These are phyloP conservation scores for Hortaea sp. DNA, from an alignment of 2,329 filamentous ascomycete species.

Conservation along the genomic window DNA sequence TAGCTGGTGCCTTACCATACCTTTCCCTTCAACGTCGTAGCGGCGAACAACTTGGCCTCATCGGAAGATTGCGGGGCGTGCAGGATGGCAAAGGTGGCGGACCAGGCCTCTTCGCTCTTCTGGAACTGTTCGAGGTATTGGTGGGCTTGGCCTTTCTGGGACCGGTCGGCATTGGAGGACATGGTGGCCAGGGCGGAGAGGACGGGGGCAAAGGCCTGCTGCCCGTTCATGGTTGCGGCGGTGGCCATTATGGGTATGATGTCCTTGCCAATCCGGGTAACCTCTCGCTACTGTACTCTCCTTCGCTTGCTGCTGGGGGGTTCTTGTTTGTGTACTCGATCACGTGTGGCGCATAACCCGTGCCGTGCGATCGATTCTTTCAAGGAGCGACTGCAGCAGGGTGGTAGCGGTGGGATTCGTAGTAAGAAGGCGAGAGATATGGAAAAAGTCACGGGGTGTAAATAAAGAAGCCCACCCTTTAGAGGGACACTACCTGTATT, in stretches of 20 bases:
- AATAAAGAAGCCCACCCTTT: no score
- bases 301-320: no score
- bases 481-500: no score
- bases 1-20: constrained; percentile 39
- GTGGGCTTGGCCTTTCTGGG: constrained; percentile 81
- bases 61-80: constrained; percentile 65
- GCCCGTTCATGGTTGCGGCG: constrained; percentile 38
- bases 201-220: constrained; percentile 72
- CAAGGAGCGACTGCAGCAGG: no score
- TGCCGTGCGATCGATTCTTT: no score
- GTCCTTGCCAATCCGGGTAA: no score
- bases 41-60: constrained; percentile 88
- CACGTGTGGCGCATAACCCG: no score
- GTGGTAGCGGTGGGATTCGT: no score
- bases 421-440: no score
- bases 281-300: no score
- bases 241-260: constrained; percentile 18
- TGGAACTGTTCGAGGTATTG: constrained; percentile 90
- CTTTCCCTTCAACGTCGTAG: constrained; percentile 96
- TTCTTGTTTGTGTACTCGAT: no score
- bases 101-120: constrained; percentile 95
- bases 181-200: constrained; percentile 84
- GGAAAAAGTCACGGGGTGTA: no score
- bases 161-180: constrained; percentile 69
- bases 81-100: constrained; percentile 73